phyloP scores from a whole-genome alignment of 495 filamentous ascomycete species.

The Venustampulla echinocandica region DNA sequence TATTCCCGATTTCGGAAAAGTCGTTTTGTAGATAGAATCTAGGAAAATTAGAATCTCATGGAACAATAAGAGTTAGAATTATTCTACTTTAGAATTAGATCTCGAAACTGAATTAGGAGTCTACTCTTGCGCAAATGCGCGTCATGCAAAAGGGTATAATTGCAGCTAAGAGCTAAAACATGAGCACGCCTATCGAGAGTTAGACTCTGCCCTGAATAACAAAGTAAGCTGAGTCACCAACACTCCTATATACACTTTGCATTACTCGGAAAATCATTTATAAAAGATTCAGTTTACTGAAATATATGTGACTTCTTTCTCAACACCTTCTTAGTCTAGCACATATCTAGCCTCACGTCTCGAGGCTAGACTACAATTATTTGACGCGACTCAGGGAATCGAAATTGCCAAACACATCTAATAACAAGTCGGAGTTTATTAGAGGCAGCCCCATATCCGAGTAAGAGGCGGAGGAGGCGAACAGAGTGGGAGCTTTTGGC shows the following conservation, averaged over 20 bases:
- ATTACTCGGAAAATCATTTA: not conserved
- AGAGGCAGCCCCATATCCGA: not conserved
- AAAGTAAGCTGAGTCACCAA: not conserved
- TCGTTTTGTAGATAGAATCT: no score
- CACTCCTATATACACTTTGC: not conserved
- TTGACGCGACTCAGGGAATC: not conserved
- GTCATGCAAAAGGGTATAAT: not conserved
- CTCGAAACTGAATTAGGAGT: not conserved
- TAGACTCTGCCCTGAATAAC: not conserved
- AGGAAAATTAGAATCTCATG: not conserved
- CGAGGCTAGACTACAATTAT: not conserved
- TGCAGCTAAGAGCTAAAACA: not conserved
- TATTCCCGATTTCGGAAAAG: no score
- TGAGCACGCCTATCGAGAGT: not conserved
- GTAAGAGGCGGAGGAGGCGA: not conserved
- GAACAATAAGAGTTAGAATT: not conserved
- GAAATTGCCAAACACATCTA: not conserved
- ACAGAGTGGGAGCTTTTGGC: not conserved
- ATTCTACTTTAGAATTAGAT: not conserved
- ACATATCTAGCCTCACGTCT: not conserved
- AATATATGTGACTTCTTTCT: not conserved
- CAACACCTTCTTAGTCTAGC: not conserved
- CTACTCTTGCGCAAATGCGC: not conserved
- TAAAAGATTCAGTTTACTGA: not conserved
- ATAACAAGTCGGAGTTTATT: not conserved